phyloP scores from a whole-genome alignment of 2,329 filamentous ascomycete species.

The Periglandula ipomoeae region DNA sequence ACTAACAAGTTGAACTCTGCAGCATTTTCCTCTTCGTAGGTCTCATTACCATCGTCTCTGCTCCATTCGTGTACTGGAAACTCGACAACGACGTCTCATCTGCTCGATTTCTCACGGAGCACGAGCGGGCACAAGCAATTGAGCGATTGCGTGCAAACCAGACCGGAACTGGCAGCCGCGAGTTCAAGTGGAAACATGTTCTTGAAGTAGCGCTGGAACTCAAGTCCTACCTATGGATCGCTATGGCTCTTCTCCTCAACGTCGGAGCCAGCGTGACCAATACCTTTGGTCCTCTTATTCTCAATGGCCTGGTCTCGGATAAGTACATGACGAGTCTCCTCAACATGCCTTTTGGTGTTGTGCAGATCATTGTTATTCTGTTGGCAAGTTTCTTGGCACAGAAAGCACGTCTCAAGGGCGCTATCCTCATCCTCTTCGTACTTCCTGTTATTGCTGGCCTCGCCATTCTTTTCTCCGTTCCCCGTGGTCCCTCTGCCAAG shows the following conservation, averaged over 20 bases:
- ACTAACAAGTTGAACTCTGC: slow-evolving; percentile 9
- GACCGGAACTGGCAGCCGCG: slow-evolving; percentile 62
- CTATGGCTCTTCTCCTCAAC: slow-evolving; percentile 52
- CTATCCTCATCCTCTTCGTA: slow-evolving; percentile 42
- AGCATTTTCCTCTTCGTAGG: slow-evolving; percentile 50
- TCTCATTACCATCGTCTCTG: slow-evolving; percentile 48
- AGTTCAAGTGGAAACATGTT: slow-evolving; percentile 60
- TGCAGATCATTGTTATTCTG: slow-evolving; percentile 52
- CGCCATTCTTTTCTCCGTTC: slow-evolving; percentile 46
- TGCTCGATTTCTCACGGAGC: slow-evolving; percentile 49
- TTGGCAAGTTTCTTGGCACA: slow-evolving; percentile 49
- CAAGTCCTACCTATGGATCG: slow-evolving; percentile 51
- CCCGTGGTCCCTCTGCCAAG: slow-evolving; percentile 29
- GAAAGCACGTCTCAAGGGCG: slow-evolving; percentile 46
- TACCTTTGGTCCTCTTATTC: slow-evolving; percentile 55
- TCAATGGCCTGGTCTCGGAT: slow-evolving; percentile 51
- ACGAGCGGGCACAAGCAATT: slow-evolving; percentile 58
- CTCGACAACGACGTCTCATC: slow-evolving; percentile 51
- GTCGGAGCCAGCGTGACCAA: slow-evolving; percentile 55
- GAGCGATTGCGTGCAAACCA: slow-evolving; percentile 67
- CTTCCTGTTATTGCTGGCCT: slow-evolving; percentile 51
- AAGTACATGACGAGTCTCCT: slow-evolving; percentile 49
- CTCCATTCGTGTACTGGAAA: slow-evolving; percentile 48
- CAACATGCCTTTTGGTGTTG: slow-evolving; percentile 57
- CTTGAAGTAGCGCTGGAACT: slow-evolving; percentile 38